phyloP scores from a whole-genome alignment of 768 basidiomycete genomes.

The Phylloporus arenicola region DNA sequence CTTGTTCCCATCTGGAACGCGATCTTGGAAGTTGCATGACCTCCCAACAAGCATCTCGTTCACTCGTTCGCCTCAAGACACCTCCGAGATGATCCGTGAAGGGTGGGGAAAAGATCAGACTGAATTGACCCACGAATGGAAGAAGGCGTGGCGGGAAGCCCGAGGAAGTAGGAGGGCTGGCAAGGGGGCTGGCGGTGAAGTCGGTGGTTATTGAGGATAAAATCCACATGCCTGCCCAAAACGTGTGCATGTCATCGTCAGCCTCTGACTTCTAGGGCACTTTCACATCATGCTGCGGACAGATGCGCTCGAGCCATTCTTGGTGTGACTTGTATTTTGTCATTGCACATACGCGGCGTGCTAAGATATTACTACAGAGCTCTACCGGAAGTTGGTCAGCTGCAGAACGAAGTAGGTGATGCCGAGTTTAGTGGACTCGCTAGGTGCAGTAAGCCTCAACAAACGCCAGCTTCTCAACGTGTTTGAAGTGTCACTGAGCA shows the following conservation, averaged over 20 bases:
- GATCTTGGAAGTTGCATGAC: slow-evolving; percentile 47
- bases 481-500: too few species aligned
- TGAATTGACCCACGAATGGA: slow-evolving; percentile 72
- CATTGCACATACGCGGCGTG: background rate
- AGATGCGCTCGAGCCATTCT: background rate
- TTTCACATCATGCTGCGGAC: background rate
- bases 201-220: slow-evolving; percentile 8
- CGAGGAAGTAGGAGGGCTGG: slow-evolving; percentile 57
- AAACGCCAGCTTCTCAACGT: background rate
- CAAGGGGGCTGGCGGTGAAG: slow-evolving; percentile 37
- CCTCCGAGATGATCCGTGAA: slow-evolving; percentile 47
- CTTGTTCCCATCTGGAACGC: slow-evolving; percentile 32
- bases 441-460: background rate
- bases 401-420: background rate
- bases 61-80: slow-evolving; percentile 19
- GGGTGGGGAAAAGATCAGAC: slow-evolving; percentile 68
- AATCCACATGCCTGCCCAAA: background rate
- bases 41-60: slow-evolving; percentile 18
- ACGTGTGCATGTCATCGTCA: background rate
- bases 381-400: background rate
- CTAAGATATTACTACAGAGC: background rate
- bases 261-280: background rate
- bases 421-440: background rate
- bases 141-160: slow-evolving; percentile 70
- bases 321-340: background rate